Evolutionary conservation across 768 basidiomycete species (phyloP), one percentile per base, ranked within the genome.

Genomic region (Candolleomyces eurysporus): DNA sequence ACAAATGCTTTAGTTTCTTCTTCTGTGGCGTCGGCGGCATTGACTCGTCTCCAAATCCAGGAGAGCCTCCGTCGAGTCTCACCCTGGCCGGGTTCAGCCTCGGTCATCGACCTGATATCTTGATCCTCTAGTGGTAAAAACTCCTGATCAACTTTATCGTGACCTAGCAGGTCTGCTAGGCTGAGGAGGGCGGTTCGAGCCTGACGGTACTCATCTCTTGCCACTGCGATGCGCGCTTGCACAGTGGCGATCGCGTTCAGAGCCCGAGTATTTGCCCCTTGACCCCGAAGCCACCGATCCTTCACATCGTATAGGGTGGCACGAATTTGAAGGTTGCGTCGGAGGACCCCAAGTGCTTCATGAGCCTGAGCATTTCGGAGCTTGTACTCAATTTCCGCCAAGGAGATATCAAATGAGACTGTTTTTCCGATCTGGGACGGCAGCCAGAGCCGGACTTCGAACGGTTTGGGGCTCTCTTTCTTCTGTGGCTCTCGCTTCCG

Each of bases 191-290:
- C 52, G 9, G 3, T 36, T 10, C 52, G 52, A 14, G 52, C 52
- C 32, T 30, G 30, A 4, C 36, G 30, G 52, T 53, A 53, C 32
- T 53, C 52, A 8, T 53, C 32, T 0, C 64, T 62, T 32, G 52
- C 52, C 3, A 58, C 59, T 13, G 64, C 43, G 42, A 69, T 67
- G 16, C 61, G 63, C 1, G 63, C 64, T 22, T 69, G 53, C 5
- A 69, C 48, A 8, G 58, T 52, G 17, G 30, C 49, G 6, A 72
- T 67, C 16, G 64, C 54, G 17, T 61, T 64, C 0, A 58, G 39
- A 1, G 72, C 70, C 9, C 66, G 55, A 1, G 68, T 73, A 50
- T 73, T 72, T 1, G 65, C 65, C 10, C 58, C 49, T 43, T 71
- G 70, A 4, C 70, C 69, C 7, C 61, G 61, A 17, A 70, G 58